Evolutionary conservation across 192 early-diverging fungal genomes (phyloP), one percentile per base, ranked within the genome.

Genomic region (Linnemannia schmuckeri): DNA sequence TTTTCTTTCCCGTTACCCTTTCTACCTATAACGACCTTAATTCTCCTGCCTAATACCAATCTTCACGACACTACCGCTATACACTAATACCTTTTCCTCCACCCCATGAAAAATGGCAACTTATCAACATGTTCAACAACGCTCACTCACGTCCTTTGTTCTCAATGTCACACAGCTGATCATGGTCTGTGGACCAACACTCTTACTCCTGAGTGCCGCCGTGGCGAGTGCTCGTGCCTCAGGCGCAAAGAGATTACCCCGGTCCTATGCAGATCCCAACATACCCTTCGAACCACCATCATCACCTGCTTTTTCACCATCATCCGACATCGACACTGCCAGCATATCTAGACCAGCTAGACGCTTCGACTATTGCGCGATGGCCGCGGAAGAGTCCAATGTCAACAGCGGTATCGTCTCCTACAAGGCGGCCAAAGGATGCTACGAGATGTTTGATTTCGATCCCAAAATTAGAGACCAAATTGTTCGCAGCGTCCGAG

Each of bases 361-460:
- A 42, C 41, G 38, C n/a, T n/a, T 72, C 37, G 85, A 87, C 37
- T 81, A 81, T 17, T 87, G 85, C 18, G 80, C 71, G 35, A 22
- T 74, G 54, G 85, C 79, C 0, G 75, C 85, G 24, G 37, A 35
- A 35, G 44, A 61, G 33, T 70, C 79, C 38, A 72, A 74, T 4
- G 20, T 3, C 24, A 27, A 33, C 4, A 73, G 75, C 17, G 85
- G 80, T 0, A 55, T 75, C 61, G 35, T 87, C 17, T 72, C 85
- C 0, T 81, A 87, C 76, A 71, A n/a, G 4, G 22, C 75, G 2
- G 84, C 84, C 40, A 87, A 78, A 37, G 84, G 84, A 22, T 87
- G 84, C 27, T 87, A 87, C 41, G 79, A 87, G 52, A 72, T 72
- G 61, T 87, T 87, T 75, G 46, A 33, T 9, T 87, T 87, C 47